These are phyloP conservation scores for Leccinum subtestaceum DNA, from an alignment of 768 basidiomycete species.

Conservation along the genomic window DNA sequence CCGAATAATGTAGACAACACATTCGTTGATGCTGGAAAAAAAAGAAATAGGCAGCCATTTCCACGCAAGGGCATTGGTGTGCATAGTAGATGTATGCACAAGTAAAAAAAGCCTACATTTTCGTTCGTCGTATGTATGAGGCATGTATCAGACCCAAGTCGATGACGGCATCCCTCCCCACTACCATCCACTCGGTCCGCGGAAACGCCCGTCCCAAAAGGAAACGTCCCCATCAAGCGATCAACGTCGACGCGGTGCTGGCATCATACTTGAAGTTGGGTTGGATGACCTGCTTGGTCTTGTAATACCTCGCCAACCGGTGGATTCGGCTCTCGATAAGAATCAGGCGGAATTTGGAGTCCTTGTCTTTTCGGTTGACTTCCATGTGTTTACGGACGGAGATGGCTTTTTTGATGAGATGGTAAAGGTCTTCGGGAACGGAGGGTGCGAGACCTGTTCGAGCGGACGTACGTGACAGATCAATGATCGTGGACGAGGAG, in stretches of 20 bases:
- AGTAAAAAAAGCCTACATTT: slow-evolving; percentile 23
- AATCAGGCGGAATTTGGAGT: slow-evolving; percentile 95
- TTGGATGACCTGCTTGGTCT: slow-evolving; percentile 95
- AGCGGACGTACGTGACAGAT: neutral
- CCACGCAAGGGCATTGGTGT: neutral
- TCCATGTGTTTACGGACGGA: slow-evolving; percentile 98
- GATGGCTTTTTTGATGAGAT: slow-evolving; percentile 99
- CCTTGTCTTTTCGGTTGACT: slow-evolving; percentile 98
- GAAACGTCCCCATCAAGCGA: slow-evolving; percentile 51
- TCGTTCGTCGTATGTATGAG: slow-evolving; percentile 5
- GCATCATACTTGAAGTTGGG: slow-evolving; percentile 99
- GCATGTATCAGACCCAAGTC: slow-evolving; percentile 8
- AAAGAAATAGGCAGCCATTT: neutral
- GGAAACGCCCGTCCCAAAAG: neutral
- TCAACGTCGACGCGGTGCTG: slow-evolving; percentile 87
- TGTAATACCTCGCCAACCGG: slow-evolving; percentile 97
- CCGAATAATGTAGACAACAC: no score
- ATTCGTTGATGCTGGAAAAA: no score
- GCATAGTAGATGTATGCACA: slow-evolving; percentile 13
- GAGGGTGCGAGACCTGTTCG: slow-evolving; percentile 79
- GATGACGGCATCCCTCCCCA: neutral
- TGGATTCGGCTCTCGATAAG: slow-evolving; percentile 99
- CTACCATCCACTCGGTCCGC: slow-evolving; percentile 2
- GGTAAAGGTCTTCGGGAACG: slow-evolving; percentile 99
- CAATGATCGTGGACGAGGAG: neutral